Evolutionary conservation across 352 stramenopile species (phyloP), one percentile per base, ranked within the genome.

Genomic region (Pythium rishiriense): DNA sequence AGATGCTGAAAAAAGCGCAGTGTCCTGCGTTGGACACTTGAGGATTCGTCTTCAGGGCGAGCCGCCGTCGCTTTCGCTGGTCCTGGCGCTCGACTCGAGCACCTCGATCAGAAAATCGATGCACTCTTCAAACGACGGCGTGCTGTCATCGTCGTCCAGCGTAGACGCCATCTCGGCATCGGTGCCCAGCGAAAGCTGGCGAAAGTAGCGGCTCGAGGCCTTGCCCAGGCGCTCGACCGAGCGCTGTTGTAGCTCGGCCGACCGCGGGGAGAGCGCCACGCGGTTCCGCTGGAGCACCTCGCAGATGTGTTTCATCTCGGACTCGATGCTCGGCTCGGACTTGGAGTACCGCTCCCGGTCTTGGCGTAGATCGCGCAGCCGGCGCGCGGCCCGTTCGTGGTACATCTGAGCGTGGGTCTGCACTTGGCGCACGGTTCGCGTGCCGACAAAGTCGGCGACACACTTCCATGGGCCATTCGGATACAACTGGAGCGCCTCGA

Each of bases 401-500:
- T 83, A 87, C 64, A 87, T 88, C 49, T 90, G 81, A 26, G 75
- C 75, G 58, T 90, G 81, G 0, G 81, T 90, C 42, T 85, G 78
- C 49, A 81, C 74, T 65, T 89, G 80, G 3, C 78, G 78, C n/a
- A 82, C 76, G 43, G 69, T 80, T 43, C 80, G 76, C 17, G 78
- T 86, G 51, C 72, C 70, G 24, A 89, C 70, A 51, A 76, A 67
- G 14, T 66, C 73, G 2, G 76, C 76, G n/a, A 89, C 60, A 21
- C 67, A 70, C 33, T 75, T 75, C 80, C 80, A 89, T 25, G 80
- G 79, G 0, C 81, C 81, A 19, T 78, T 42, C 2, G 81, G 78
- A 48, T 78, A 87, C 17, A 79, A 48, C 42, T 78, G 75, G 41
- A 90, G 70, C 39, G 68, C 79, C 10, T 76, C 43, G 24, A 90